Evolutionary conservation across 2,329 filamentous ascomycete species (phyloP), one percentile per base, ranked within the genome.

Genomic region (Stagonosporopsis rhizophila): DNA sequence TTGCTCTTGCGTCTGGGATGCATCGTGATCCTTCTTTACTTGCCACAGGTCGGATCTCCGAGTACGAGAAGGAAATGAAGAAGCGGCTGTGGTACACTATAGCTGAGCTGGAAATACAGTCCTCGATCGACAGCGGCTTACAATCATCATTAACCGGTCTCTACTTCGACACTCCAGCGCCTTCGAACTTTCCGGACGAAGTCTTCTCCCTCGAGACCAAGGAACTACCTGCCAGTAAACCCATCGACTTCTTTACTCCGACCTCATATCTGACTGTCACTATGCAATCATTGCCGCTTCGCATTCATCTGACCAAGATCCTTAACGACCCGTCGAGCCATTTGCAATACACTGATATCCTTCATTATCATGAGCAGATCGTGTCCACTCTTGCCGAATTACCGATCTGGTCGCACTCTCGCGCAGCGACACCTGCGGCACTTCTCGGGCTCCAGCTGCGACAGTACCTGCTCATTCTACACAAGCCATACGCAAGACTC

Each of bases 41-140:
- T 60, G 74, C 54, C 66, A 75, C 53, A 62, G 66, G 66, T 8
- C 60, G 57, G 7, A 67, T 73, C 5, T 65, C 70, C 3, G 68
- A 75, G 2, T 81, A 81, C 27, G 80, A 83, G 37, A 79, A 80
- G 49, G 80, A 83, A 55, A 81, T 84, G 79, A 79, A 84, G 47
- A 78, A 82, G 48, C 78, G 84, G 39, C 71, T 87, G 2, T 87
- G 85, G 85, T 78, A 77, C 2, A 85, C 84, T 1, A 82, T 85
- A 9, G 71, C 83, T 9, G 83, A 87, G 61, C 70, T 86, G 23
- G 84, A 87, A 52, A 67, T 85, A 2, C 83, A 86, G 61, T 78
- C 82, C 0, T 82, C 82, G 1, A 71, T 86, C 14, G 83, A 86
- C 58, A 77, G 78, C 12, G 85, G 85, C 0, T 81, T 86, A 73